phyloP scores from a whole-genome alignment of 495 filamentous ascomycete genomes.

The Neurospora terricola region DNA sequence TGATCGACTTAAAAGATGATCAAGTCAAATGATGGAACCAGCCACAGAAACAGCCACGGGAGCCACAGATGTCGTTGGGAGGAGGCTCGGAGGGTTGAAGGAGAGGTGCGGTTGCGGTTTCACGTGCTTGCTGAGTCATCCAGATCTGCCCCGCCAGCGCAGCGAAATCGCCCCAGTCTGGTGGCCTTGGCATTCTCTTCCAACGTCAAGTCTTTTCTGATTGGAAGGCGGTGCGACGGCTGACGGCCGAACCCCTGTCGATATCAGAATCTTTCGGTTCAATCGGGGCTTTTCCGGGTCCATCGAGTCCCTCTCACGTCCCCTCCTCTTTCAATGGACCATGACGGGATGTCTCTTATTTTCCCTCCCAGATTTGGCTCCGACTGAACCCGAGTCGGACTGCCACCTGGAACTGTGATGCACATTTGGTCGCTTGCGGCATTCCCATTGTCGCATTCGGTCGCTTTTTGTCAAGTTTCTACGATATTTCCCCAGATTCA shows the following conservation, averaged over 20 bases:
- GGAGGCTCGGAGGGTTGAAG: not conserved
- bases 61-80: slow-evolving; percentile 11
- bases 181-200: slow-evolving; percentile 6
- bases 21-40: not conserved
- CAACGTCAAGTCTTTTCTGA: slow-evolving; percentile 16
- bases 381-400: not conserved
- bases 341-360: not conserved
- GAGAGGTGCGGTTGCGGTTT: slow-evolving; percentile 4
- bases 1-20: not conserved
- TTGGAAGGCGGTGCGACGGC: slow-evolving; percentile 13
- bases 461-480: not conserved
- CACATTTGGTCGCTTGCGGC: not conserved
- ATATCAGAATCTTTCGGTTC: slow-evolving; percentile 15
- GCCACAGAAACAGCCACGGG: slow-evolving; percentile 1
- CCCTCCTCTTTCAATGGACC: not conserved
- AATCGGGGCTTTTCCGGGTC: not conserved
- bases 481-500: not conserved
- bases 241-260: slow-evolving; percentile 2
- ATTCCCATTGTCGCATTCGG: not conserved
- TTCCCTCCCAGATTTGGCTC: not conserved
- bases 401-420: not conserved
- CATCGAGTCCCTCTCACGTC: not conserved
- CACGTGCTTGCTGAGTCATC: slow-evolving; percentile 12
- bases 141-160: slow-evolving; percentile 6
- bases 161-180: slow-evolving; percentile 1